Evolutionary conservation across 768 basidiomycete genomes (phyloP), one percentile per base, ranked within the genome.

Genomic region (Lentinula boryana): DNA sequence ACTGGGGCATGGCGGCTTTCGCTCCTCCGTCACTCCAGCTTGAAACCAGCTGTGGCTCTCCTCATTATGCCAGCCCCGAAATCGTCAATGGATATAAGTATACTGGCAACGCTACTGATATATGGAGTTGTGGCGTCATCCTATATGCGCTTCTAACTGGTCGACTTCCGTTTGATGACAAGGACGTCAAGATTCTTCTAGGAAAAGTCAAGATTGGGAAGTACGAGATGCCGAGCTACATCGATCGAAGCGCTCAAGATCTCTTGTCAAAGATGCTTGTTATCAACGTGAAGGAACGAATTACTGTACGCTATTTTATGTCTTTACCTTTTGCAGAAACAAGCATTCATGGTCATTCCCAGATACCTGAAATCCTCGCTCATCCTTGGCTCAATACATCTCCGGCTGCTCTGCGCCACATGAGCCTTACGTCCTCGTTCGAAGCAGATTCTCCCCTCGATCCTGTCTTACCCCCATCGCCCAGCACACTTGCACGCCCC

Each of bases 1-100:
- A 98, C 74, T 98, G 96, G 86, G 96, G 96, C 21, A 97, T 98
- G 96, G 95, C 96, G 27, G 92, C 95, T 9, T 92, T 97, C 68
- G 92, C 94, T 61, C 89, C 90, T 43, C 91, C 90, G 41, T 83
- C 87, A 43, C 80, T 88, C 46, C 82, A 95, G 65, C 83, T 97
- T 31, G 93, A 96, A 75, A 98, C 96, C 1, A 93, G 91, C 68
- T 98, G 96, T 69, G 96, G 96, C 6, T 93, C 90, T 63, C 96
- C 96, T 63, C 95, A 98, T 73, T 98, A 98, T 64, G 96, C 95
- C 4, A 92, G 89, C 68, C 96, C 96, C 1, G 95, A 98, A 76
- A 95, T 98, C 68, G 93, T 98, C 64, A 88, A 91, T 60, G 95
- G 95, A 8, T 80, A 87, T 73, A 87, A 86, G 68, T 98, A 97